Conservation (phyloP, 1,284 basidiomycete genomes). For the Leccinum subspadiceum region DNA sequence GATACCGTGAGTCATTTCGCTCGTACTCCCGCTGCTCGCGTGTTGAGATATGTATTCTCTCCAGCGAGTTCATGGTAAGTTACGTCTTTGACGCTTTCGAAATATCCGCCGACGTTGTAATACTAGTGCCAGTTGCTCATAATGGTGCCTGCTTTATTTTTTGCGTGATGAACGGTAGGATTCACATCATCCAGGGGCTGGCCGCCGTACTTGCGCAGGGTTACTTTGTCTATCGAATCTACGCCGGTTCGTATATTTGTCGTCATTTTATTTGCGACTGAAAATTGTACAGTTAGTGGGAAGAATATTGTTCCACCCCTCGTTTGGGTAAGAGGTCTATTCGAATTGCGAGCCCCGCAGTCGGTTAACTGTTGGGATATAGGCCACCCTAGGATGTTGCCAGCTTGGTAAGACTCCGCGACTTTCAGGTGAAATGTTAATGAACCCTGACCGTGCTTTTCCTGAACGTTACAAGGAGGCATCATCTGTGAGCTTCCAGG, state of each 20-base stretch:
- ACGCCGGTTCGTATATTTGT: slow-evolving; percentile 6
- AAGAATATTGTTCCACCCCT: background rate
- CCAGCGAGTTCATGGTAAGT: background rate
- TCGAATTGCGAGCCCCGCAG: background rate
- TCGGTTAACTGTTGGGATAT: background rate
- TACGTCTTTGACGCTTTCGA: background rate
- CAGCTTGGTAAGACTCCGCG: slow-evolving; percentile 5
- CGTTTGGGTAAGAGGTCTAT: background rate
- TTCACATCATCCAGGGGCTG: slow-evolving; percentile 5
- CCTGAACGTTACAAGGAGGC: background rate
- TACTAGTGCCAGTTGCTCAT: background rate
- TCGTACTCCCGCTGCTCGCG: background rate
- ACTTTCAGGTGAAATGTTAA: too few relatives aligned
- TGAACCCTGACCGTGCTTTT: background rate
- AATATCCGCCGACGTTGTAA: background rate
- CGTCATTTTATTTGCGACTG: background rate
- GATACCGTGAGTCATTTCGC: slow-evolving; percentile 11
- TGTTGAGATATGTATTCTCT: background rate
- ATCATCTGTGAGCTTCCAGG: slow-evolving; percentile 1
- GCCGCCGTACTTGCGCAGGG: slow-evolving; percentile 8
- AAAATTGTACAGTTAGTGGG: background rate
- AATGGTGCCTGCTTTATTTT: background rate
- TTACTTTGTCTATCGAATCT: slow-evolving; percentile 21
- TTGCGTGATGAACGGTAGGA: background rate
- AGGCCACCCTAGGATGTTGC: background rate